Conservation (phyloP, 2,329 filamentous ascomycete species). For the Coniochaeta hoffmannii region DNA sequence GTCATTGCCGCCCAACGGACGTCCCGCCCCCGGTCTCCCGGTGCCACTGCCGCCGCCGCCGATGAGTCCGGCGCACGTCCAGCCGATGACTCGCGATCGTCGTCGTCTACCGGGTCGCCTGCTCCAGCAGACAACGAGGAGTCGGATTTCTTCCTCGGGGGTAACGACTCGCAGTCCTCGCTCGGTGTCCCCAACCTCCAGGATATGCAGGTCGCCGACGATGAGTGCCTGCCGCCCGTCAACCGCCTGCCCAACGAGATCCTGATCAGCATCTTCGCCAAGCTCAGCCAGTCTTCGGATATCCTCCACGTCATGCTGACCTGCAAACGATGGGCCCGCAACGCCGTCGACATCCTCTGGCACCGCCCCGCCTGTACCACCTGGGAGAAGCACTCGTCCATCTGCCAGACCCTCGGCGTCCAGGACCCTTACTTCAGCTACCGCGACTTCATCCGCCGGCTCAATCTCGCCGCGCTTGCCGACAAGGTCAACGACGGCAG, state of each 20-base stretch:
- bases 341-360: conserved; percentile 90
- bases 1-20: conserved; percentile 16
- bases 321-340: conserved; percentile 88
- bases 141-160: conserved; percentile 82
- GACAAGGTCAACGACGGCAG: conserved; percentile 80
- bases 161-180: conserved; percentile 91
- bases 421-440: conserved; percentile 81
- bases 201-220: conserved; percentile 63
- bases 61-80: conserved; percentile 14
- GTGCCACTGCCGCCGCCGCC: neutral
- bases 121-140: conserved; percentile 76
- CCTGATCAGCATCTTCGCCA: conserved; percentile 85
- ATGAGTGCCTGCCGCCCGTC: conserved; percentile 68
- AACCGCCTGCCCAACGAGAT: conserved; percentile 87
- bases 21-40: neutral
- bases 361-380: conserved; percentile 86
- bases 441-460: conserved; percentile 78
- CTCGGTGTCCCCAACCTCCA: conserved; percentile 72
- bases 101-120: conserved; percentile 68
- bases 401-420: conserved; percentile 70
- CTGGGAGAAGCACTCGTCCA: conserved; percentile 72
- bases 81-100: conserved; percentile 46
- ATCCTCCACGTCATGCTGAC: conserved; percentile 86
- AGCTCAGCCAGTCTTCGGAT: conserved; percentile 68
- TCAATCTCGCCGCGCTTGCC: conserved; percentile 79